Evolutionary conservation across 345 rosid species (phyloP).

Genomic region (Passiflora organensis): DNA sequence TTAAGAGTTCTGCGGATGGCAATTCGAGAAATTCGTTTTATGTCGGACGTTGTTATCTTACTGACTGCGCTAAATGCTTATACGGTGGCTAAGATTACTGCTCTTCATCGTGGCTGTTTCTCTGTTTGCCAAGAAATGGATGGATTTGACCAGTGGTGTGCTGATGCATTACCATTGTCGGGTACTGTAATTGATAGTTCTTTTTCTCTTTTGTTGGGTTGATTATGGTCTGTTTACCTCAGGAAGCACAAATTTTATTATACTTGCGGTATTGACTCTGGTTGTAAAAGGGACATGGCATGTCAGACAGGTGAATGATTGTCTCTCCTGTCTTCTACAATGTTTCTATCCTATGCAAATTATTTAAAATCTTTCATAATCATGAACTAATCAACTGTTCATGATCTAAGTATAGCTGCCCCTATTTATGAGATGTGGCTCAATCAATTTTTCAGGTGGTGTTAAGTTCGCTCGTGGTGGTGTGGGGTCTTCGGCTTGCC

Average conservation of each 20-base stretch:
- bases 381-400: neutral
- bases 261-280: conserved; percentile 73
- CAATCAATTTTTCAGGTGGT: conserved; percentile 47
- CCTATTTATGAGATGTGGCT: conserved; percentile 5
- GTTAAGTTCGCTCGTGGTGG: conserved; percentile 55
- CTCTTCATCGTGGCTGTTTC: too few relatives aligned
- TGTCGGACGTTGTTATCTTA: too few relatives aligned
- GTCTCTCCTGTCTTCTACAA: neutral
- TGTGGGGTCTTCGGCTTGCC: conserved; percentile 88
- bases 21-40: neutral
- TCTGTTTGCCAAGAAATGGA: neutral
- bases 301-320: conserved; percentile 67
- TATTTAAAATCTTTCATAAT: too few relatives aligned
- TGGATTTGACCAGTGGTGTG: conserved; percentile 2
- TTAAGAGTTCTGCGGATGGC: conserved; percentile 2
- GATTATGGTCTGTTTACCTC: conserved; percentile 8
- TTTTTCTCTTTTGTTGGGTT: neutral
- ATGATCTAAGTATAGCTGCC: neutral
- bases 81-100: too few relatives aligned
- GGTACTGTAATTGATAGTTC: neutral
- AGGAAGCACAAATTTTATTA: conserved; percentile 89
- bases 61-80: too few relatives aligned
- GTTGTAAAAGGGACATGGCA: conserved; percentile 73
- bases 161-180: neutral
- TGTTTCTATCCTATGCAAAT: neutral